phyloP scores from a whole-genome alignment of 495 filamentous ascomycete genomes.

The Talaromyces wortmannii region DNA sequence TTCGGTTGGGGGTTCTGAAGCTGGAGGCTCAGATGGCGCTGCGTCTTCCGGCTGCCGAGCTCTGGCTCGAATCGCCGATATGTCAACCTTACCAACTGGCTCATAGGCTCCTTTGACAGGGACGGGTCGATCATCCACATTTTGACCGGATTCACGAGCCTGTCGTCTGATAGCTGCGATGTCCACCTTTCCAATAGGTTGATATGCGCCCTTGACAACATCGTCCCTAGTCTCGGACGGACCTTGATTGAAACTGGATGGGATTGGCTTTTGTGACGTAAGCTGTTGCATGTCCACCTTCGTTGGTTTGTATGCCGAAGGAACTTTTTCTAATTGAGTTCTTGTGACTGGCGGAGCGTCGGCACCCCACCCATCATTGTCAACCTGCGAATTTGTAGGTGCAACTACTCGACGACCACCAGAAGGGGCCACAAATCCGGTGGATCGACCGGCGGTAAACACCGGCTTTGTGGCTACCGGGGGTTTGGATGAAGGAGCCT shows the following conservation, averaged over 20 bases:
- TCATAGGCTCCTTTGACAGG: slow-evolving; percentile 88
- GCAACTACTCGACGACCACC: slow-evolving; percentile 36
- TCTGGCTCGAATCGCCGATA: slow-evolving; percentile 80
- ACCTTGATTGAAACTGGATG: slow-evolving; percentile 43
- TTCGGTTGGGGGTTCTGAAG: slow-evolving; percentile 23
- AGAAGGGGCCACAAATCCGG: slow-evolving; percentile 59
- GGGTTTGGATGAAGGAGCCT: slow-evolving; percentile 48
- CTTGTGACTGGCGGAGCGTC: slow-evolving; percentile 87
- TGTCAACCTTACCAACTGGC: slow-evolving; percentile 90
- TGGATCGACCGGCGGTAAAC: slow-evolving; percentile 74
- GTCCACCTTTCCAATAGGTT: slow-evolving; percentile 92
- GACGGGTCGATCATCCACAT: slow-evolving; percentile 68
- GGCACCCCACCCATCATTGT: slow-evolving; percentile 87
- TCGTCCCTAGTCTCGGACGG: slow-evolving; percentile 37
- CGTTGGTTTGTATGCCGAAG: slow-evolving; percentile 86
- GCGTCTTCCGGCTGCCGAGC: slow-evolving; percentile 57
- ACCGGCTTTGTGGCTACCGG: slow-evolving; percentile 78
- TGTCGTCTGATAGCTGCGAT: slow-evolving; percentile 82
- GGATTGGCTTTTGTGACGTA: slow-evolving; percentile 58
- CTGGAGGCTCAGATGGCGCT: slow-evolving; percentile 34
- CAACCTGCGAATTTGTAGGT: slow-evolving; percentile 40
- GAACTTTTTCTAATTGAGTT: slow-evolving; percentile 85
- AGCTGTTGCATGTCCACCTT: slow-evolving; percentile 83
- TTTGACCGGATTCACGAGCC: slow-evolving; percentile 54
- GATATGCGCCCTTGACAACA: slow-evolving; percentile 85